Evolutionary conservation across 2,329 filamentous ascomycete genomes (phyloP), one percentile per base, ranked within the genome.

Genomic region (Ophiostoma ulmi): DNA sequence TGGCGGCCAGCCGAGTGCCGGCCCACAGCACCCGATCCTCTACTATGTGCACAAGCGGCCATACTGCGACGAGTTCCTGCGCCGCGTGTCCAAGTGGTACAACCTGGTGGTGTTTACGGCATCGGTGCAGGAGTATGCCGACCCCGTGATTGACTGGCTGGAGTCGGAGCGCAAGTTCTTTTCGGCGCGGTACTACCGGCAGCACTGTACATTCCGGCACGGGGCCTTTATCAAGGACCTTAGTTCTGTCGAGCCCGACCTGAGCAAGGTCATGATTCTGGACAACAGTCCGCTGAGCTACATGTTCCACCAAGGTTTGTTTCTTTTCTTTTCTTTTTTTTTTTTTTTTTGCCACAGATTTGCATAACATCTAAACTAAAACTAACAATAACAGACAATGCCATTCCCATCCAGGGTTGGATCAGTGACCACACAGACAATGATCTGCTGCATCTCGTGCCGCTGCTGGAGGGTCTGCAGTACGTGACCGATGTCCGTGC

Each of bases 11-110:
- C 83, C 88, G 26, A 86, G 84, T 31, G 82, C 92, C 36, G 92
- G 91, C 8, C 92, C 93, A 58, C 94, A 97, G 77, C 94, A 99
- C 78, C 95, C 95, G 0, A 98, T 99, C 75, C 82, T 99, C 73
- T 99, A 99, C 83, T 99, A 97, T 83, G 95, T 99, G 69, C 95
- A 99, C 82, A 98, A 99, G 81, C 90, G 95, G 74, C 95, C 95
- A 48, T 91, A 95, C 78, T 99, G 95, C 79, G 95, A 99, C 80
- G 94, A 98, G 75, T 99, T 99, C 78, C 81, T 99, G 77, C 90
- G 94, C 77, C 55, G 95, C 84, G 88, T 97, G 66, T 93, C 90
- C 84, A 97, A 97, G 82, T 99, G 95, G 95, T 99, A 96, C 82
- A 98, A 97, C 78, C 84, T 99, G 20, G 92, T 99, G 69, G 86